phyloP scores from a whole-genome alignment of 805 yeast genomes.

The Teunomyces cretensis region DNA sequence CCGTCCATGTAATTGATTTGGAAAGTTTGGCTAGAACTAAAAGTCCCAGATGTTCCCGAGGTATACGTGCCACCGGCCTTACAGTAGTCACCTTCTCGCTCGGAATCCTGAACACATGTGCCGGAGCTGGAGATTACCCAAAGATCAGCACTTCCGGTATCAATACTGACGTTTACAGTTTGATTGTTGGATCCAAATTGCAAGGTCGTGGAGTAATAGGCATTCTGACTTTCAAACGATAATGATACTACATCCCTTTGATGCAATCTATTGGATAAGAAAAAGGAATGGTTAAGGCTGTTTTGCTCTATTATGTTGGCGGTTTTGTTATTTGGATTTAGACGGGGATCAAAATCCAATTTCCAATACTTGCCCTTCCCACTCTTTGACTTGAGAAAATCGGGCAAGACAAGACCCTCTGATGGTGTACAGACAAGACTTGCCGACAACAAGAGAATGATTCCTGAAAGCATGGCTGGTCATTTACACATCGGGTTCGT shows the following conservation, averaged over 20 bases:
- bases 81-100: background rate
- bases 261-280: background rate
- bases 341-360: background rate
- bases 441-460: too few species aligned
- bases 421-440: background rate
- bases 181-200: conserved; percentile 10
- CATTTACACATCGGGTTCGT: too few species aligned
- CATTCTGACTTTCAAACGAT: background rate
- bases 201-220: background rate
- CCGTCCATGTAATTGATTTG: conserved; percentile 4
- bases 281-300: background rate
- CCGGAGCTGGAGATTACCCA: conserved; percentile 9
- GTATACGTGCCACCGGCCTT: conserved; percentile 6
- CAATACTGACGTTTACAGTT: conserved; percentile 7
- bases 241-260: background rate
- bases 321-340: background rate
- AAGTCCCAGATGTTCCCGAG: conserved; percentile 5
- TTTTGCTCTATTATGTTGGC: background rate
- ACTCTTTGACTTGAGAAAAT: background rate
- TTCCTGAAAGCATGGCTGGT: too few species aligned
- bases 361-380: background rate
- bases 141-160: conserved; percentile 12
- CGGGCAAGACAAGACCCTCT: background rate
- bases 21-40: background rate
- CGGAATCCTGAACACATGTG: background rate